These are phyloP conservation scores for Trichosporon faecale DNA, from an alignment of 1,284 basidiomycete genomes.

Conservation along the genomic window DNA sequence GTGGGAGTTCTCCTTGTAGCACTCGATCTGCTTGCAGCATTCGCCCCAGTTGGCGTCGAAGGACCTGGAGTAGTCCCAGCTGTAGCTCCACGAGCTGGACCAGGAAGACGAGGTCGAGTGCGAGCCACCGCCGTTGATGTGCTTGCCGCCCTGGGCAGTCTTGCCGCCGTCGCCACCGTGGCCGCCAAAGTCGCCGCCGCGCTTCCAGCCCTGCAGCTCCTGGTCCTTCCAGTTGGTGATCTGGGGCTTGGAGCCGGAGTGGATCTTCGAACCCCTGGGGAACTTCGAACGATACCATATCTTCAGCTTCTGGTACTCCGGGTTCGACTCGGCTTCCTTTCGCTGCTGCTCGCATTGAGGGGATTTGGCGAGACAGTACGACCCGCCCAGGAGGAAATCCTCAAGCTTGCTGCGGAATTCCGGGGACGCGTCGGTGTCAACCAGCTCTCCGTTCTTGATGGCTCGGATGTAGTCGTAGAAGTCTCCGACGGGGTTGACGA, in stretches of 20 bases:
- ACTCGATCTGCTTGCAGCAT: neutral
- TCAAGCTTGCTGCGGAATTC: too few relatives aligned
- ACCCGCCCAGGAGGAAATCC: too few relatives aligned
- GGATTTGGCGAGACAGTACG: too few relatives aligned
- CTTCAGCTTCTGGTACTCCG: too few relatives aligned
- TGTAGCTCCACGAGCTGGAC: neutral
- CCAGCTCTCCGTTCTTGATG: too few relatives aligned
- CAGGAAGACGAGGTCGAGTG: neutral
- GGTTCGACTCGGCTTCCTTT: too few relatives aligned
- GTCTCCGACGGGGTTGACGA: neutral
- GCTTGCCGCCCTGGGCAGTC: neutral
- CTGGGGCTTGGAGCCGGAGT: neutral
- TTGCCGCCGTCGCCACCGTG: neutral
- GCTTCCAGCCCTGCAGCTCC: neutral
- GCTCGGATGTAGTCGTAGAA: too few relatives aligned
- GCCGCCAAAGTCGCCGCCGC: neutral
- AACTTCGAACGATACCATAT: too few relatives aligned
- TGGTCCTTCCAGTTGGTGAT: neutral
- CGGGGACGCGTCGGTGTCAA: too few relatives aligned
- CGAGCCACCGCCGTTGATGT: neutral
- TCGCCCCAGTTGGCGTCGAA: neutral
- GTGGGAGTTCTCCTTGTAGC: neutral
- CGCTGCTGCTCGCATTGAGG: too few relatives aligned
- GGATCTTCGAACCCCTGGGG: neutral
- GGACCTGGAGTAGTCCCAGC: conserved; percentile 5